These are phyloP conservation scores for Polyplosphaeria fusca DNA, from an alignment of 495 filamentous ascomycete genomes.

Conservation along the genomic window DNA sequence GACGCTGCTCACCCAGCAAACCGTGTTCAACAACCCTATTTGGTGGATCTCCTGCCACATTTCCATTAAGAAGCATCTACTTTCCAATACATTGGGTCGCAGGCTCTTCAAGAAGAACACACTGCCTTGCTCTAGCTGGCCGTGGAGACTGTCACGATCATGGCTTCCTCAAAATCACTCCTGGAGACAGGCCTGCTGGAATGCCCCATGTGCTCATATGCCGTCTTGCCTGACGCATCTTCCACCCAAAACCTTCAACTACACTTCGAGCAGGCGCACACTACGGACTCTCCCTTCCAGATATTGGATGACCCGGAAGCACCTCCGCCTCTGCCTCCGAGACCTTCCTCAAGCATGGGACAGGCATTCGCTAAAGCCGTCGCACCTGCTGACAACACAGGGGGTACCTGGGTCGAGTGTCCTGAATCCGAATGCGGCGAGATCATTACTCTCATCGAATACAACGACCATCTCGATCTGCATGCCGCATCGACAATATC, in stretches of 20 bases:
- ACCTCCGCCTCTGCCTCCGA: constrained; percentile 14
- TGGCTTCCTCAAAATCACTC: too few species aligned
- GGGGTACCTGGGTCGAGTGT: constrained; percentile 61
- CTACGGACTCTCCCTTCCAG: constrained; percentile 55
- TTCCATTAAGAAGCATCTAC: too few species aligned
- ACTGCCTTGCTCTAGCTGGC: too few species aligned
- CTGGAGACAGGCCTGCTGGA: constrained; percentile 14
- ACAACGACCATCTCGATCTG: constrained; percentile 71
- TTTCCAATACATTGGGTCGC: too few species aligned
- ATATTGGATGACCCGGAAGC: constrained; percentile 37
- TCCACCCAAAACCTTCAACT: constrained; percentile 51
- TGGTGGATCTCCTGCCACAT: too few species aligned
- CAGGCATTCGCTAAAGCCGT: constrained; percentile 6
- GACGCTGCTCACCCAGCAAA: not conserved
- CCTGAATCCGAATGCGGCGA: constrained; percentile 72
- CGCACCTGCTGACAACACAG: constrained; percentile 32
- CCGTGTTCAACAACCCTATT: too few species aligned
- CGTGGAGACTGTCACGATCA: too few species aligned
- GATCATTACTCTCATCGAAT: constrained; percentile 54
- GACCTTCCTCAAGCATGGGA: constrained; percentile 14
- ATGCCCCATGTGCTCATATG: constrained; percentile 58
- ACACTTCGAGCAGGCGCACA: constrained; percentile 59
- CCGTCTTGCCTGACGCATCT: constrained; percentile 38
- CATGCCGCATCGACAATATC: constrained; percentile 61
- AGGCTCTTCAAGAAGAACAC: too few species aligned